Conservation (phyloP, 2,329 filamentous ascomycete genomes). For the Aaosphaeria arxii region DNA sequence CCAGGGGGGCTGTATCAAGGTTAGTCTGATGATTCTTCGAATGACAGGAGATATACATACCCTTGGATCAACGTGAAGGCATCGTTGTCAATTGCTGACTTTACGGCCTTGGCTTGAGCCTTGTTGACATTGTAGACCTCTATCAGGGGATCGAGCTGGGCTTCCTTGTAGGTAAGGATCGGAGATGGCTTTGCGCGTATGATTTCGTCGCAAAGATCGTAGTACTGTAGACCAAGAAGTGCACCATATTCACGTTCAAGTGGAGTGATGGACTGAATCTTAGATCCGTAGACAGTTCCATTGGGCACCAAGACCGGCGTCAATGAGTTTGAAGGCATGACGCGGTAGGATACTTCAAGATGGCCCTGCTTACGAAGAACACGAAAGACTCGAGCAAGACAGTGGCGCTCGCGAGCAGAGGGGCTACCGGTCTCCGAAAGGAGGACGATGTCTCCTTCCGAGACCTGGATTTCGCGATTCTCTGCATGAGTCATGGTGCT, state of each 20-base stretch:
- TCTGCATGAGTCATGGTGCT: slow-evolving; percentile 71
- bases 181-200: slow-evolving; percentile 86
- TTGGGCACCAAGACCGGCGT: slow-evolving; percentile 67
- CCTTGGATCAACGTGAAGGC: slow-evolving; percentile 96
- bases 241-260: slow-evolving; percentile 95
- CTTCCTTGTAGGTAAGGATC: slow-evolving; percentile 75
- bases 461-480: slow-evolving; percentile 68
- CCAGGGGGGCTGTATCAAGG: slow-evolving; percentile 68
- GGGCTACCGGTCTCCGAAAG: slow-evolving; percentile 74
- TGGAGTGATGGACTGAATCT: slow-evolving; percentile 89
- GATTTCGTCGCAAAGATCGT: slow-evolving; percentile 92
- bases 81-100: slow-evolving; percentile 91
- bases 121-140: slow-evolving; percentile 79
- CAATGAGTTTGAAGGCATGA: slow-evolving; percentile 65
- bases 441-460: slow-evolving; percentile 85
- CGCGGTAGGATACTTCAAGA: slow-evolving; percentile 81
- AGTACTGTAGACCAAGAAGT: slow-evolving; percentile 86
- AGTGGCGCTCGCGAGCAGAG: slow-evolving; percentile 69
- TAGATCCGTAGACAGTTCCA: slow-evolving; percentile 68
- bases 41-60: slow-evolving; percentile 38
- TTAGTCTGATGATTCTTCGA: slow-evolving; percentile 13
- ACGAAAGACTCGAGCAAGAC: slow-evolving; percentile 78
- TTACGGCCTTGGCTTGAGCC: slow-evolving; percentile 86
- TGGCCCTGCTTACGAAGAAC: slow-evolving; percentile 77
- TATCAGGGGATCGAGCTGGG: slow-evolving; percentile 66